Percentiles rank a stretch among this genome's conserved stretches.
phyloP scores from a whole-genome alignment of 306 rosid species.

The Trifolium repens region DNA sequence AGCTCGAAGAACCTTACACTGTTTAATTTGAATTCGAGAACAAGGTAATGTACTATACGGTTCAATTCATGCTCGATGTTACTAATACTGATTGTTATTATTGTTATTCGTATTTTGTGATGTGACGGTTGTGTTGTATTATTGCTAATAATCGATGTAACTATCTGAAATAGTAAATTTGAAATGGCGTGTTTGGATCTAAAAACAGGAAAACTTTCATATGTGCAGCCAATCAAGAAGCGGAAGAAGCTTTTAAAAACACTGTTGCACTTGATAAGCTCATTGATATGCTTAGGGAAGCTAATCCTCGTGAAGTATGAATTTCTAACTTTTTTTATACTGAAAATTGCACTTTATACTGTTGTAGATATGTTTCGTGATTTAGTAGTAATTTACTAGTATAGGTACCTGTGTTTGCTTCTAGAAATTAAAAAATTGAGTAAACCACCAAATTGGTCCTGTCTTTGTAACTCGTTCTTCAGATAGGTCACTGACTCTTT shows the following conservation, averaged over 20 bases:
- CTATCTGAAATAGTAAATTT: constrained; percentile 57
- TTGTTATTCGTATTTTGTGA: constrained; percentile 6
- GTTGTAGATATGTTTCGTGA: constrained; percentile 11
- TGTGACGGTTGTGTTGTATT: no score
- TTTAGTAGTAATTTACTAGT: no score
- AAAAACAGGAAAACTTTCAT: constrained; percentile 95
- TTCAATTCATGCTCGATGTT: background rate
- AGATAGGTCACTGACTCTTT: no score
- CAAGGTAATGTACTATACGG: constrained; percentile 52
- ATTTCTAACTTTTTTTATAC: background rate
- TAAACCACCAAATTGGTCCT: no score
- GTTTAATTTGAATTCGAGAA: constrained; percentile 50
- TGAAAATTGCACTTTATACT: background rate
- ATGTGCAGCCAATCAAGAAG: constrained; percentile 87
- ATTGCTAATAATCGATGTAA: constrained; percentile 31
- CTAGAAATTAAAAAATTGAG: no score
- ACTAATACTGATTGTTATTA: background rate
- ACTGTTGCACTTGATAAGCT: constrained; percentile 86
- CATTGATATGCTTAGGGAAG: constrained; percentile 77
- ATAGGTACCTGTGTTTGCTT: no score
- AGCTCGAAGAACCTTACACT: constrained; percentile 41
- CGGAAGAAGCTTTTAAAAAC: constrained; percentile 89
- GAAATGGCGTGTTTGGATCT: constrained; percentile 71
- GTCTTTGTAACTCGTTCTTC: no score
- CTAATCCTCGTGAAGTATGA: constrained; percentile 73